Base-by-base conservation (phyloP, 2,329 filamentous ascomycete species). In the Grosmannia huntii region DNA sequence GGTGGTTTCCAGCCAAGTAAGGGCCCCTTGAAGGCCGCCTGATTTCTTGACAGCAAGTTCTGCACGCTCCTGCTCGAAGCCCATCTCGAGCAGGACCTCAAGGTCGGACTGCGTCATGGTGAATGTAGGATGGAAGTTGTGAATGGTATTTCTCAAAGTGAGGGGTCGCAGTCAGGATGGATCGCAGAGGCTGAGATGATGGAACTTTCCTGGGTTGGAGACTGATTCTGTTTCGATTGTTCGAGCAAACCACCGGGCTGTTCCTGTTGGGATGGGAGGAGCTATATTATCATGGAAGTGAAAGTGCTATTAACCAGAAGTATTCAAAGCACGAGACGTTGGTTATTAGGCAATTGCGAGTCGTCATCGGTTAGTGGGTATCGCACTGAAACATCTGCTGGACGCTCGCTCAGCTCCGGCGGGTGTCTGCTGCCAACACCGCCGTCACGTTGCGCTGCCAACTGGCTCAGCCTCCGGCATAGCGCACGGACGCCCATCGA, bases 1-100 rank as follows among this genome's bases (percentile, higher is more conserved):
- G 69, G 95, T 95, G 65, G 87, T 82, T 69, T 95, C 91, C 1
- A 99, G 81, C 94, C 94, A 99, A 74, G 96, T 89, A 59, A 99
- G 81, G 56, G 94, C 94, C 64, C 85, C 87, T 69, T 94, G 86
- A 53, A 96, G 74, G 59, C 87, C 87, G 62, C 90, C 90, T 14
- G 84, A 82, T 68, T 88, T 89, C 73, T 92, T 89, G 63, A 96
- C 78, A 41, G 94, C 94, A 52, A 97, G 74, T 69, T 91, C 82
- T 53, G 90, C 86, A 64, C 89, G 85, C 67, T 89, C 83, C 66
- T 84, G 82, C 63, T 95, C 89, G 68, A 99, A 99, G 72, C 84
- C 84, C 83, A 87, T 86, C 56, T 86, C 83, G 63, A 86, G 68
- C 65, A 87, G 73, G 41, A 78, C 72, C 21, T 84, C 77, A 21